Base-by-base conservation (phyloP, 768 basidiomycete species). In the Kwoniella botswanensis region DNA sequence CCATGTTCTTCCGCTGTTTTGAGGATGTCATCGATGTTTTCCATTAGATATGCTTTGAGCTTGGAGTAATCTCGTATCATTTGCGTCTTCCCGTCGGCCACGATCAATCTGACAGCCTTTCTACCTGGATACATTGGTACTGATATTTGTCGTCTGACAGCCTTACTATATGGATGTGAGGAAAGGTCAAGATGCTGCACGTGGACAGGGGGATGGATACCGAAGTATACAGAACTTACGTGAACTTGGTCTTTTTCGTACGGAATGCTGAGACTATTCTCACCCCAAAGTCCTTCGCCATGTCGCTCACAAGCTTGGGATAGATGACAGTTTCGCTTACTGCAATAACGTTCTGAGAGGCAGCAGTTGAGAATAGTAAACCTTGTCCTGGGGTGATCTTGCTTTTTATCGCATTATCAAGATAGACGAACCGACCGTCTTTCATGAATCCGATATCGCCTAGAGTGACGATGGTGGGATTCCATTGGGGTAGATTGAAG, bases 21-120 rank as follows among this genome's bases (percentile, higher is more conserved):
- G 66, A 71, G 62, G 85, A 94, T 89, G 15, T 84, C 76, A 67
- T 91, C 88, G 35, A 89, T 87, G 73, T 93, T 90, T 3, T 87
- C 86, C 71, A 87, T 87, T 83, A 94, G 90, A 91, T 92, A 94
- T 69, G 84, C 87, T 76, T 88, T 90, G 0, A 92, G 88, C 10
- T 88, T 87, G 7, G 88, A 87, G 64, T 91, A 76, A 54, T 86
- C 85, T 63, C 89, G 87, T 68, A 93, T 85, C 74, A 90, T 92
- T 17, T 86, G 86, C 81, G 91, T 91, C 71, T 89, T 85, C 43
- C 89, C 90, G 50, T 88, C 86, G 77, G 93, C 92, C 2, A 90
- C 87, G 71, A 88, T 89, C 68, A 93, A 76, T 68, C 88, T 86
- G 1, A 92, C 91, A 35, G 86, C 81, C 72, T 89, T 89, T 82